phyloP scores from a whole-genome alignment of 176 grass and related monocot genomes.

The Puccinellia tenuiflora region DNA sequence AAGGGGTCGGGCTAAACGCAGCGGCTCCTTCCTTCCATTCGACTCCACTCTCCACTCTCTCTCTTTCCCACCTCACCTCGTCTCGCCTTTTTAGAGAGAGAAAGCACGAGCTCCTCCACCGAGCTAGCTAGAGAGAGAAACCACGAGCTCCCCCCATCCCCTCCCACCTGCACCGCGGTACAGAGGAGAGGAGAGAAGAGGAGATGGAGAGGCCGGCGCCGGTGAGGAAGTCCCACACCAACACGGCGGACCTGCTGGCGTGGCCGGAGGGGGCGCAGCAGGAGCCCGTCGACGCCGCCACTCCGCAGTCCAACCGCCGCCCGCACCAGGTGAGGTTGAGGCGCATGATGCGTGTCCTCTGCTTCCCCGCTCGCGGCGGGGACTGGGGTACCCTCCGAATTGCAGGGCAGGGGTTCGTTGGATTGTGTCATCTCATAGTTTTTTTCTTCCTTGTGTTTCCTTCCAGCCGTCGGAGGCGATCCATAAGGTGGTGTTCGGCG shows the following conservation, averaged over 20 bases:
- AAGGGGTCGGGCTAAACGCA: constrained; percentile 9
- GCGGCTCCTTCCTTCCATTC: constrained; percentile 61
- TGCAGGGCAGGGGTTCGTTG: background rate
- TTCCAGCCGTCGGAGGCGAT: constrained; percentile 81
- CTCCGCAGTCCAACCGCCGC: constrained; percentile 40
- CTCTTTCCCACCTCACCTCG: background rate
- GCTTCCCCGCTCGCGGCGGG: background rate
- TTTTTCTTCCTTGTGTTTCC: background rate
- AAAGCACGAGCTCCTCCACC: constrained; percentile 5
- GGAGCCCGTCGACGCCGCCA: constrained; percentile 23
- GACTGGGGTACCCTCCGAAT: background rate
- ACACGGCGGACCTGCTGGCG: constrained; percentile 85
- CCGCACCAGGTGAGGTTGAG: constrained; percentile 48
- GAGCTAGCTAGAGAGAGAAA: constrained; percentile 28
- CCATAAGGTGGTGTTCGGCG: constrained; percentile 88
- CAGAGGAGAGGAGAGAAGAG: background rate
- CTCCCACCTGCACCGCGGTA: background rate
- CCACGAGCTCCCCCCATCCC: background rate
- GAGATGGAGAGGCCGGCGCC: constrained; percentile 83
- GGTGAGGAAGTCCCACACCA: constrained; percentile 88
- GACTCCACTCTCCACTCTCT: constrained; percentile 40
- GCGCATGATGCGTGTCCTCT: background rate
- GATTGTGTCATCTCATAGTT: background rate
- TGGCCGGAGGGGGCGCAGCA: constrained; percentile 63
- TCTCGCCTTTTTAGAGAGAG: constrained; percentile 54